Conservation (phyloP, 2,329 filamentous ascomycete genomes). For the Epichloe glyceriae region DNA sequence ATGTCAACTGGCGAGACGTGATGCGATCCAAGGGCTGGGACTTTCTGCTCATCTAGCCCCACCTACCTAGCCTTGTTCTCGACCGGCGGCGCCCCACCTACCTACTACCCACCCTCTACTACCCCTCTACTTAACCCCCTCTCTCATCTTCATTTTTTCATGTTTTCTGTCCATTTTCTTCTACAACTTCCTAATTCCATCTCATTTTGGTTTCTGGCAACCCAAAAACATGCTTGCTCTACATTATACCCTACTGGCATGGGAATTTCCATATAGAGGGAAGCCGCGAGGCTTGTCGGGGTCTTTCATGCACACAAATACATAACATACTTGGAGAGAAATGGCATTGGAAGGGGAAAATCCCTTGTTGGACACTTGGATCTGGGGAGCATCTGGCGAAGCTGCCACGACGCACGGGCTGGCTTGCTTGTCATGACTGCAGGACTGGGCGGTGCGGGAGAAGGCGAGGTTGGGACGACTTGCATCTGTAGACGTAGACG, state of each 20-base stretch:
- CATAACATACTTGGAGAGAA: neutral
- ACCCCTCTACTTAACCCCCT: too few species aligned
- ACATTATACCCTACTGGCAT: slow-evolving; percentile 20
- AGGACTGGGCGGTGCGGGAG: neutral
- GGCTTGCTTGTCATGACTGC: too few species aligned
- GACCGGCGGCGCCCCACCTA: too few species aligned
- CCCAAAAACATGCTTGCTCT: slow-evolving; percentile 9
- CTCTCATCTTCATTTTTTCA: slow-evolving; percentile 6
- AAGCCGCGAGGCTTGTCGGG: slow-evolving; percentile 26
- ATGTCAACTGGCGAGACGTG: slow-evolving; percentile 87
- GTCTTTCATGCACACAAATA: neutral
- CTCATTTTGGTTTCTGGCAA: neutral
- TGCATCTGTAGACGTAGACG: too few species aligned
- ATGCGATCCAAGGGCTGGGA: slow-evolving; percentile 90
- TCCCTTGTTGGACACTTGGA: too few species aligned
- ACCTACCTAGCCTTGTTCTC: too few species aligned
- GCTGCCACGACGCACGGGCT: too few species aligned
- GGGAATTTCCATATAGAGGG: slow-evolving; percentile 23
- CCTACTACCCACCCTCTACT: too few species aligned
- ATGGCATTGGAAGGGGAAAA: too few species aligned
- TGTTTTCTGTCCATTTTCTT: slow-evolving; percentile 10
- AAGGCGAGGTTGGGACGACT: neutral
- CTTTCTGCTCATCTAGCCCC: slow-evolving; percentile 65
- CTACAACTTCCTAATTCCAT: neutral
- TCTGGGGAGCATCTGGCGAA: too few species aligned